Base-by-base conservation (phyloP, 257 asterid genomes). In the Handroanthus guayacan region DNA sequence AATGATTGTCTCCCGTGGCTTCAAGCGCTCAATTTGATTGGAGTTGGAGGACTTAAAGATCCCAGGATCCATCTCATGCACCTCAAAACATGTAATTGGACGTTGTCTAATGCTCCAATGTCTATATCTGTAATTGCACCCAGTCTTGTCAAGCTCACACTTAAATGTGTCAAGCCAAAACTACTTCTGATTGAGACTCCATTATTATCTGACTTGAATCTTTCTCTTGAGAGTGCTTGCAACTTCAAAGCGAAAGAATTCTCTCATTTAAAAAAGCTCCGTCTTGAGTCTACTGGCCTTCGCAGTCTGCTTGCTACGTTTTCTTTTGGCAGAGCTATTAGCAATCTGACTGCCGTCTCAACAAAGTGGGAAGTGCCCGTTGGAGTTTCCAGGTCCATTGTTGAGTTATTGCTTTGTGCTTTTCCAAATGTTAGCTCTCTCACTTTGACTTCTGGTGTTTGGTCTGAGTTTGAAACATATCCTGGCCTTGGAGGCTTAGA, bases 41-140 rank as follows among this genome's bases (percentile, higher is more conserved):
- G 94, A 34, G 97, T 92, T 38, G 96, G 94, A 80, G 95, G 97
- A 39, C 92, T 92, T 72, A 90, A 86, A 81, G 95, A 92, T 14
- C 97, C 97, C 69, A 82, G 18, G 68, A 45, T 92, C 77, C 86
- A 85, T 75, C 83, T 90, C 64, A 65, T 72, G 78, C 87, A 84
- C 81, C 94, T 92, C 36, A 82, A 71, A 86, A 81, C 86, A 55
- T 88, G 91, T 76, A 79, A 72, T 39, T 90, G 97, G 95, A 78
- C 87, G 7, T 77, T 90, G 74, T 86, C 96, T 11, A 87, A 85
- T 76, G 96, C 91, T 67, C 92, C 92, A 1, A 71, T n/a, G 51
- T 90, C 96, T n/a, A 63, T 87, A 69, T 79, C 86, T 14, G 64
- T 92, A 72, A 34, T 75, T 20, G 92, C 95, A 25, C 97, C 96